These are phyloP conservation scores for Melaleuca alternifolia DNA, from an alignment of 345 rosid genomes.

Conservation along the genomic window DNA sequence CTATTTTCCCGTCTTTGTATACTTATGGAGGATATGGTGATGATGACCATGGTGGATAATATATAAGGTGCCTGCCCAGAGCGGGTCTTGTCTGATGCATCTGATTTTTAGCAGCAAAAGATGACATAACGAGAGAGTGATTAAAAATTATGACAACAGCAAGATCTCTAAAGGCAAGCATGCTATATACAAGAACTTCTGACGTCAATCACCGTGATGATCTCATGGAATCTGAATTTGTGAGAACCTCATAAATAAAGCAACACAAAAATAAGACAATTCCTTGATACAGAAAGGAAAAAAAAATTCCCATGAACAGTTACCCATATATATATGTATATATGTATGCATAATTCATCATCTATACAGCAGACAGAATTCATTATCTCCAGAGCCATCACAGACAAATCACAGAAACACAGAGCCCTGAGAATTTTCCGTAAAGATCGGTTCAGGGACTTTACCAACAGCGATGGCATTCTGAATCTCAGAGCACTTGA, in stretches of 20 bases:
- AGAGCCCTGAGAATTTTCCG: background rate
- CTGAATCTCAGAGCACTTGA: constrained; percentile 63
- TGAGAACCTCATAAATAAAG: background rate
- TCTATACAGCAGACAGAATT: background rate
- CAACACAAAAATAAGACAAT: background rate
- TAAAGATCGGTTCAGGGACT: background rate
- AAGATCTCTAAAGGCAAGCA: background rate
- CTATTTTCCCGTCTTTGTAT: background rate
- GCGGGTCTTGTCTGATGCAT: background rate
- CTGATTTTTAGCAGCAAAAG: background rate
- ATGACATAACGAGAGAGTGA: background rate
- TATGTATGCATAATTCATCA: too few species aligned
- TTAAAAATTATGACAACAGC: background rate
- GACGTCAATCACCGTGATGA: background rate
- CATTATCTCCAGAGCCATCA: background rate
- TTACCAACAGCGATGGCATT: constrained; percentile 56
- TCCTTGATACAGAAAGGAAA: background rate
- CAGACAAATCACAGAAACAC: background rate
- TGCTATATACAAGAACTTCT: background rate
- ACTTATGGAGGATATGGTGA: background rate
- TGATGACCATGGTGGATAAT: background rate
- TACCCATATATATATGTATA: background rate
- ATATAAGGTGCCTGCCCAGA: background rate
- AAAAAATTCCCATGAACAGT: background rate
- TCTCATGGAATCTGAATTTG: background rate